Evolutionary conservation across 306 rosid species (phyloP).

Genomic region (Acacia confusa): DNA sequence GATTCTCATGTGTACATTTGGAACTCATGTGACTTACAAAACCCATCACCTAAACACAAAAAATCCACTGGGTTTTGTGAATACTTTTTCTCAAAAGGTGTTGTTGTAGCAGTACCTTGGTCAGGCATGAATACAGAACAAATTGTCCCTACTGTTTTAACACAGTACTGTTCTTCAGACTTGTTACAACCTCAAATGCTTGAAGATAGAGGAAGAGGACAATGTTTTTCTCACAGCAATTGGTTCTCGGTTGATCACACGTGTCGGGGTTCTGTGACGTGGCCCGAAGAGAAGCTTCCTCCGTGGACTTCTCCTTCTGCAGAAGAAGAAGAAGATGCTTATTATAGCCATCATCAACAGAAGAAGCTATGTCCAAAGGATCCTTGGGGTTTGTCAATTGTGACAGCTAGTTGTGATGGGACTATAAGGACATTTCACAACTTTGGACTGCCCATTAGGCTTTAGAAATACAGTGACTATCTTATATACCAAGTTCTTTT

Average conservation of each 20-base stretch:
- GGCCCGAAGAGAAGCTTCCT: conserved; percentile 93
- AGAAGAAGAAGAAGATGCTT: neutral
- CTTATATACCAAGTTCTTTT: neutral
- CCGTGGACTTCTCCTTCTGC: conserved; percentile 39
- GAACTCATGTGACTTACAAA: conserved; percentile 44
- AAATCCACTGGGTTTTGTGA: conserved; percentile 63
- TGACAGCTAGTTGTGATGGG: conserved; percentile 75
- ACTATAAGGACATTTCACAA: conserved; percentile 78
- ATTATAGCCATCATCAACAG: neutral
- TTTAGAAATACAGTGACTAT: conserved; percentile 23
- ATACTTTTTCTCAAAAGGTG: conserved; percentile 70
- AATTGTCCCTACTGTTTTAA: conserved; percentile 4
- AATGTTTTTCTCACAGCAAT: conserved; percentile 55
- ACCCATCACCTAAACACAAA: conserved; percentile 38
- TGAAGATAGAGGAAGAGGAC: conserved; percentile 42
- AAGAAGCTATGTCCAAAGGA: conserved; percentile 37
- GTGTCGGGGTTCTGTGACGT: conserved; percentile 64
- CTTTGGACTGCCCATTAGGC: conserved; percentile 79
- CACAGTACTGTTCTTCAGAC: conserved; percentile 25
- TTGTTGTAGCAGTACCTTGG: conserved; percentile 81
- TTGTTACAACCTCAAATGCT: conserved; percentile 7
- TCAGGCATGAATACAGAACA: conserved; percentile 48
- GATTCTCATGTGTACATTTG: conserved; percentile 80
- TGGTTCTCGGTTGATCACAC: conserved; percentile 69
- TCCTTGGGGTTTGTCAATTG: conserved; percentile 78